These are phyloP conservation scores for Iris macrosiphon DNA, from an alignment of 106 monocot species.

Conservation along the genomic window DNA sequence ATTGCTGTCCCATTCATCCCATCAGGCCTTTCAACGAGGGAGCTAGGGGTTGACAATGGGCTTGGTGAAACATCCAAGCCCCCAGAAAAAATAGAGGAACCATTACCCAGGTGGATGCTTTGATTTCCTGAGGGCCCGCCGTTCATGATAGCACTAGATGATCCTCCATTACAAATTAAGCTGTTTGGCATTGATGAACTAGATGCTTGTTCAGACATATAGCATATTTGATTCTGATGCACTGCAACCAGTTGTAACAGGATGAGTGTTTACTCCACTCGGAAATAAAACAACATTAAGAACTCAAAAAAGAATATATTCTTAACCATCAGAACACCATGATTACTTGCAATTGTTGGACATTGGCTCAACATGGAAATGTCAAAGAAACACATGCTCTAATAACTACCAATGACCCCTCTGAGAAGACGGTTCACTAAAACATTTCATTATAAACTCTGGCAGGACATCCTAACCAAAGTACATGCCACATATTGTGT, in stretches of 20 bases:
- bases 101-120: conserved; percentile 22
- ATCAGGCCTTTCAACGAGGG: conserved; percentile 21
- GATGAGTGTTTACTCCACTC: too few species aligned
- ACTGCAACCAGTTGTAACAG: conserved; percentile 38
- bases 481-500: too few species aligned
- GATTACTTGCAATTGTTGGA: too few species aligned
- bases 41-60: conserved; percentile 37
- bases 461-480: too few species aligned
- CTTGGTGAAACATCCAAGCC: conserved; percentile 40
- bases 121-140: conserved; percentile 41
- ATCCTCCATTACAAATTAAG: conserved; percentile 42
- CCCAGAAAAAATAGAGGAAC: conserved; percentile 21
- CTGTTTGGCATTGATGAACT: conserved; percentile 26
- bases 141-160: conserved; percentile 40
- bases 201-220: conserved; percentile 35
- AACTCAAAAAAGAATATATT: too few species aligned
- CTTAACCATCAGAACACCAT: too few species aligned
- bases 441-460: too few species aligned
- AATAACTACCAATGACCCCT: too few species aligned
- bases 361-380: too few species aligned
- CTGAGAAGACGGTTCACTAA: too few species aligned
- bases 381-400: too few species aligned
- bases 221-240: conserved; percentile 42
- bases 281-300: too few species aligned
- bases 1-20: conserved; percentile 42